Conservation (phyloP, 352 stramenopile genomes). For the Pythium dissotocum region DNA sequence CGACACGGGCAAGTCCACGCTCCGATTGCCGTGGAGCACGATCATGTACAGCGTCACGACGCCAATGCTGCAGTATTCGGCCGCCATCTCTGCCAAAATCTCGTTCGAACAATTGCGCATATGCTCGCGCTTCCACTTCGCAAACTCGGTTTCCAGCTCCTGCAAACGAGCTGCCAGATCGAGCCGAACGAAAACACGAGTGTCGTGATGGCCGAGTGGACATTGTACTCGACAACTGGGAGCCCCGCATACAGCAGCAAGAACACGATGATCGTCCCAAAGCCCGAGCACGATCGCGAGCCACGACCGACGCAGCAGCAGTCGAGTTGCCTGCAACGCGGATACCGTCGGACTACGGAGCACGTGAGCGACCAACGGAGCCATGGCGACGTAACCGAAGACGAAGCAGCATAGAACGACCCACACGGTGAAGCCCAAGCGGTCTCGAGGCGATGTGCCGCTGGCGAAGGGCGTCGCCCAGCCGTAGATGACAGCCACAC, state of each 20-base stretch:
- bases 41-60: slow-evolving; percentile 12
- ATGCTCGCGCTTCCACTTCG: slow-evolving; percentile 7
- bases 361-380: not conserved
- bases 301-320: not conserved
- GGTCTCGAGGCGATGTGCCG: not conserved
- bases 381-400: not conserved
- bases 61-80: slow-evolving; percentile 23
- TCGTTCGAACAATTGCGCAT: slow-evolving; percentile 13
- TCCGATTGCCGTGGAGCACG: slow-evolving; percentile 7
- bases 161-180: not conserved
- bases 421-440: slow-evolving; percentile 3
- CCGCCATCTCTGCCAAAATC: slow-evolving; percentile 13
- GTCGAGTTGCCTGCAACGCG: not conserved
- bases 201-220: slow-evolving; percentile 10
- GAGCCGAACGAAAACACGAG: not conserved
- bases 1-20: not conserved
- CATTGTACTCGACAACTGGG: slow-evolving; percentile 8
- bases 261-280: not conserved
- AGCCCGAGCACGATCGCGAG: not conserved
- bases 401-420: not conserved
- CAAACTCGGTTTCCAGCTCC: slow-evolving; percentile 2
- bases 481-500: not conserved
- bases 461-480: slow-evolving; percentile 10
- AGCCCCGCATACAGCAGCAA: not conserved
- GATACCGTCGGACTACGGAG: not conserved